Evolutionary conservation across 768 basidiomycete genomes (phyloP).

Genomic region (Gloeostereum incarnatum): DNA sequence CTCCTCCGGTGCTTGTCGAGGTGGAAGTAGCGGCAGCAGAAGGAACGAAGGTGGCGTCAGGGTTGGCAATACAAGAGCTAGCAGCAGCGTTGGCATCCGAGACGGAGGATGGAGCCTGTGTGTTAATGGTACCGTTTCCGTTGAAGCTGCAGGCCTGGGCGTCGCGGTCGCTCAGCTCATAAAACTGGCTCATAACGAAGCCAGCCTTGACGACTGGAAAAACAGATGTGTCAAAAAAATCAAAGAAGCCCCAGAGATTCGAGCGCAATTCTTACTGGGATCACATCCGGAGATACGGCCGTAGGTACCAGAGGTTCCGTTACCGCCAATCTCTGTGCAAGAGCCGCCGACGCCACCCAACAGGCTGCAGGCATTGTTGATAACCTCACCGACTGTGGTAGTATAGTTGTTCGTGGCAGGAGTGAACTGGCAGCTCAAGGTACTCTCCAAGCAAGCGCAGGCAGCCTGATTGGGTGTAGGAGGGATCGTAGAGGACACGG

Average conservation of each 20-base stretch:
- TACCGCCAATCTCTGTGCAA: constrained; percentile 62
- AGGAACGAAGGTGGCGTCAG: constrained; percentile 56
- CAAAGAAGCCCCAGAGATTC: no score
- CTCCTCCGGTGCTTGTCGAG: constrained; percentile 12
- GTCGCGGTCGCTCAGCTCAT: constrained; percentile 50
- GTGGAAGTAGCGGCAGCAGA: constrained; percentile 7
- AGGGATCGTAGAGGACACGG: constrained; percentile 64
- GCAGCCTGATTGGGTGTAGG: constrained; percentile 75
- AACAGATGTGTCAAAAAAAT: constrained; percentile 4
- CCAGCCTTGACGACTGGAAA: constrained; percentile 64
- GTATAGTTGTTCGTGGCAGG: constrained; percentile 53
- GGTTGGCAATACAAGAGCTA: constrained; percentile 58
- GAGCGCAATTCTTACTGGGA: constrained; percentile 43
- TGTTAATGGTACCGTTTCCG: constrained; percentile 78
- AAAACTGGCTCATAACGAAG: constrained; percentile 76
- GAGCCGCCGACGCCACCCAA: constrained; percentile 51
- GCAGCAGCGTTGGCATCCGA: constrained; percentile 46
- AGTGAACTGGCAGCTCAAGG: constrained; percentile 67
- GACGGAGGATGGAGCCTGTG: constrained; percentile 35
- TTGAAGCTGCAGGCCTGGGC: constrained; percentile 64
- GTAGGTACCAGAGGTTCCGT: constrained; percentile 70
- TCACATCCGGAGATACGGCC: constrained; percentile 73
- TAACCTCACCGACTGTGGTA: constrained; percentile 47
- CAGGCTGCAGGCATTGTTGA: constrained; percentile 68
- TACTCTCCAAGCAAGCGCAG: constrained; percentile 67